Evolutionary conservation across 2,329 filamentous ascomycete species (phyloP).

Genomic region (Fusarium sulawesiense): DNA sequence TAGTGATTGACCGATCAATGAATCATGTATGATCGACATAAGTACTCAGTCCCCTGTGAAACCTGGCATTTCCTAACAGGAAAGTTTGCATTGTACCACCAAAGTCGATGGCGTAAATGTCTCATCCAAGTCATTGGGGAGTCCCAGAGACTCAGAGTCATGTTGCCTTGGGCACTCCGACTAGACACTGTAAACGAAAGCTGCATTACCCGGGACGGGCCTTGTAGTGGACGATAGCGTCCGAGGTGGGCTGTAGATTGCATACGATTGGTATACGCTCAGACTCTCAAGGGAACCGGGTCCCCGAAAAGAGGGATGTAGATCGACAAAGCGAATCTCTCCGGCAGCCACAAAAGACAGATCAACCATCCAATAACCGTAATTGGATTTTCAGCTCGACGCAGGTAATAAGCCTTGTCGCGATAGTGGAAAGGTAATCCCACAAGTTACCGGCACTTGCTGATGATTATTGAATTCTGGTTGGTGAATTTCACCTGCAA

Average conservation of each 20-base stretch:
- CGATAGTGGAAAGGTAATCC: constrained; percentile 14
- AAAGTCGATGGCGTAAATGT: constrained; percentile 32
- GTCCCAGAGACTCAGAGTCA: not conserved
- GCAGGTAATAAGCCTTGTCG: constrained; percentile 11
- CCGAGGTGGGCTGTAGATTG: constrained; percentile 17
- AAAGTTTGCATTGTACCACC: constrained; percentile 27
- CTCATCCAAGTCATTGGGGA: not conserved
- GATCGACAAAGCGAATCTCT: constrained; percentile 26
- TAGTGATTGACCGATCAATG: not conserved
- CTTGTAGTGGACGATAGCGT: constrained; percentile 35
- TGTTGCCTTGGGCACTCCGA: not conserved
- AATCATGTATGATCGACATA: not conserved
- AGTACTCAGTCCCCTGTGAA: not conserved
- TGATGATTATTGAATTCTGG: constrained; percentile 28
- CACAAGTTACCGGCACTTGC: constrained; percentile 23
- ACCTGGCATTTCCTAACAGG: not conserved
- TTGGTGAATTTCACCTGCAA: constrained; percentile 25
- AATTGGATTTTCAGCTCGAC: constrained; percentile 26
- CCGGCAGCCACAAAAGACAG: constrained; percentile 10
- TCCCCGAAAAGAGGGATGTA: constrained; percentile 9
- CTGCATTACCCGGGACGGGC: constrained; percentile 32
- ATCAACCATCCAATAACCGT: constrained; percentile 1
- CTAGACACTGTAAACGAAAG: not conserved
- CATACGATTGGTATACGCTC: constrained; percentile 28
- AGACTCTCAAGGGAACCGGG: constrained; percentile 7